Conservation (phyloP, 2,329 filamentous ascomycete species). For the Fusarium brachygibbosum region DNA sequence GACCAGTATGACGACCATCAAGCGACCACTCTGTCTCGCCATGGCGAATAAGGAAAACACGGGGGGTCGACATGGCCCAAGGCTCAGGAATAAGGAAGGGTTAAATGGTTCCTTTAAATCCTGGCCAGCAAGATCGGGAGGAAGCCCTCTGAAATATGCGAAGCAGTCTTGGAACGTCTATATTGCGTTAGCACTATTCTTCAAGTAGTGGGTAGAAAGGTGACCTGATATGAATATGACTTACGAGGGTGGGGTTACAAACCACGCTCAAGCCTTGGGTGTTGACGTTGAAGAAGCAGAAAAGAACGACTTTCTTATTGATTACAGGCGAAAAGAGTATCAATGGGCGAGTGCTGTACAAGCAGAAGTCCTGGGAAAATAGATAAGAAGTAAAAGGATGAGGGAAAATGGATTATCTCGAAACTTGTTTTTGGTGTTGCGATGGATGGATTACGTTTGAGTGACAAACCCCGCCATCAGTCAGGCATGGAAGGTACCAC, state of each 20-base stretch:
- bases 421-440: constrained; percentile 36
- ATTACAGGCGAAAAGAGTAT: background rate
- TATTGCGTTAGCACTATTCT: background rate
- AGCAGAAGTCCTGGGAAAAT: background rate
- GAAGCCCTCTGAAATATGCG: background rate
- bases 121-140: background rate
- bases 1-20: constrained; percentile 85
- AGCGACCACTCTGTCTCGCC: constrained; percentile 97
- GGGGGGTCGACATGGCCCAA: constrained; percentile 65
- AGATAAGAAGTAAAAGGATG: background rate
- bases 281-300: constrained; percentile 3
- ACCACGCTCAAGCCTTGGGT: constrained; percentile 3
- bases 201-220: constrained; percentile 1
- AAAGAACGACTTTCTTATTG: background rate
- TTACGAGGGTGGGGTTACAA: constrained; percentile 19
- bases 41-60: constrained; percentile 87
- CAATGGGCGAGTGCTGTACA: background rate
- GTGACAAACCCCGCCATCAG: constrained; percentile 38
- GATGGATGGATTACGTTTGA: constrained; percentile 36
- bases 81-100: background rate
- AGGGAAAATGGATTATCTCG: constrained; percentile 18
- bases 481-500: constrained; percentile 1
- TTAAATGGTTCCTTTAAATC: background rate
- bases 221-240: constrained; percentile 34
- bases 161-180: background rate